Evolutionary conservation across 192 early-diverging fungal species (phyloP), one percentile per base, ranked within the genome.

Genomic region (Coemansia sp.): DNA sequence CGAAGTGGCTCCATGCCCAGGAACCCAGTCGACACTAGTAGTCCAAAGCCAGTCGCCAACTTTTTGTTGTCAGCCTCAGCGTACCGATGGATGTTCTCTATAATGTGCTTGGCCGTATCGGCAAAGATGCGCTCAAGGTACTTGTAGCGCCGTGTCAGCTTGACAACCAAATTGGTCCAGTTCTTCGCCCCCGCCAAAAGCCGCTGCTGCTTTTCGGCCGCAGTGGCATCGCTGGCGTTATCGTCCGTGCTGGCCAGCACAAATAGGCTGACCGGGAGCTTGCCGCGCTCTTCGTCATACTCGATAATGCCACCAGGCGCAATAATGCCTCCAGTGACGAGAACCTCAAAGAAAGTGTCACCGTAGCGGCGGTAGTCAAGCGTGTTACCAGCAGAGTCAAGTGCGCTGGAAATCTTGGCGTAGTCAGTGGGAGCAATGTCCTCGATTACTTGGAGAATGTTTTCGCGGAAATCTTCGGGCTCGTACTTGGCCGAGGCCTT

Each of bases 301-400:
- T 84, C 71, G 47, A 81, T 75, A 62, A 82, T 67, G 20, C 82
- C 81, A 36, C 83, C 80, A 5, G 76, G 78, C 3, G 78, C 93
- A 68, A 97, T 87, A 59, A 97, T 88, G 72, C 95, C 96, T 66
- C 97, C 97, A 68, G 91, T 90, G 67, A 97, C 92, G 70, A 97
- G 80, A 49, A 97, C 82, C 88, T 98, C 97, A 85, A 97, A 98
- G 67, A 98, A 88, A 41, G 92, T 86, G 75, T 98, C 97, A 65
- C 90, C 93, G 92, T 98, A 98, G 74, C 94, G 92, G 82, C 94
- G 94, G 86, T 94, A 96, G 77, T 97, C 96, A 72, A 97, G 90
- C 71, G 90, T 94, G 73, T 93, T 92, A 46, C 91, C 94, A 63
- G 90, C 89, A 20, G 76, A 75, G 85, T 98, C 96, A 71, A 98